Percentiles rank a stretch among this genome's conserved stretches.
Evolutionary conservation across 2,329 filamentous ascomycete species (phyloP).

Genomic region (Clarireedia homoeocarpa): DNA sequence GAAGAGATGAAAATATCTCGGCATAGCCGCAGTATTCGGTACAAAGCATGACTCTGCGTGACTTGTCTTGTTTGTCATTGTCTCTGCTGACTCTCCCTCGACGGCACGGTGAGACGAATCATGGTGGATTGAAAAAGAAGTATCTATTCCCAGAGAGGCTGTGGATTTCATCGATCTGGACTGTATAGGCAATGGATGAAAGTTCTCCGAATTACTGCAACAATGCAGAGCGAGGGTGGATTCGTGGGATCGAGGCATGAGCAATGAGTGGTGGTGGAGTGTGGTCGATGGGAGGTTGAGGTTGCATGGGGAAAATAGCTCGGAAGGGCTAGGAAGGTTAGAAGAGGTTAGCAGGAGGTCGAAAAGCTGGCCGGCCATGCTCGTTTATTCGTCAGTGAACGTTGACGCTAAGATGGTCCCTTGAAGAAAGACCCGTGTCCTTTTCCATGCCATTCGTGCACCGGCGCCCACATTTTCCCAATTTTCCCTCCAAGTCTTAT

Average conservation of each 20-base stretch:
- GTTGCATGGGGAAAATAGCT: too few relatives aligned
- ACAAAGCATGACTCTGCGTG: background rate
- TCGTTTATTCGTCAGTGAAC: too few relatives aligned
- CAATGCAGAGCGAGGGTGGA: background rate
- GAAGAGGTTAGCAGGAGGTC: too few relatives aligned
- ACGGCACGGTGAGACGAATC: slow-evolving; percentile 1
- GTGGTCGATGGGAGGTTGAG: too few relatives aligned
- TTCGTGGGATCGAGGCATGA: background rate
- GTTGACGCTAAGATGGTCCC: too few relatives aligned
- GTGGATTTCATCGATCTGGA: background rate
- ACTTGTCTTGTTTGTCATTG: too few relatives aligned
- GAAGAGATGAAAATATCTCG: background rate
- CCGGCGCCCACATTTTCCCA: background rate
- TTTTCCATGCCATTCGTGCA: background rate
- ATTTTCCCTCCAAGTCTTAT: background rate
- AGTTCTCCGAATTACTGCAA: background rate
- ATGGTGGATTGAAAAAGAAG: background rate
- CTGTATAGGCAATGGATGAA: background rate
- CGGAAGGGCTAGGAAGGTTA: too few relatives aligned
- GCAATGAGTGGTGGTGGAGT: too few relatives aligned
- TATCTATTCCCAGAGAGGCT: slow-evolving; percentile 9
- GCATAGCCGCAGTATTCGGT: background rate
- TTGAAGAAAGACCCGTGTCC: too few relatives aligned
- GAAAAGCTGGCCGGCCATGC: too few relatives aligned
- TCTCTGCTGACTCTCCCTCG: background rate